Evolutionary conservation across 108 stramenopile species (phyloP), one percentile per base, ranked within the genome.

Genomic region (Schizochytrium sp.): DNA sequence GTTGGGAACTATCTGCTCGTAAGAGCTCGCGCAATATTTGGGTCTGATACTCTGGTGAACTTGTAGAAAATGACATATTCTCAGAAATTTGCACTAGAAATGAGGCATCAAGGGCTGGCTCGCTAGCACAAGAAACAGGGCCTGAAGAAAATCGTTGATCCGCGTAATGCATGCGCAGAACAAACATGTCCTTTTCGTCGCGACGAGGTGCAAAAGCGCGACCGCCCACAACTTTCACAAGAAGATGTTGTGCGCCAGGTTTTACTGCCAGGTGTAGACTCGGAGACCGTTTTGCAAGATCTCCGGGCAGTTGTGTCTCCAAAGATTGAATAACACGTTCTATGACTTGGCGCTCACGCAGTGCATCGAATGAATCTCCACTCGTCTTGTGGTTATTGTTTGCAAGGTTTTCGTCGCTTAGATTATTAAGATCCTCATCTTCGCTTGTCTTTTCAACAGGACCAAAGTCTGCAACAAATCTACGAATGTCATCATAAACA

Each of bases 401-500:
- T 28, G 28, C 28, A 28, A 28, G 28, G 28, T 28, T 28, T 28
- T 28, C 28, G 28, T 28, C 28, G 28, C 28, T 28, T 28, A 28
- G 28, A 28, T 28, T 28, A 28, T 28, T 28, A 19, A 60, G 59
- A n/a, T 60, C 59, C 59, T 60, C 19, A 60, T 60, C 59, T 28
- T 28, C 28, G 28, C 28, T 28, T 28, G 28, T 28, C n/a, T 53
- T 53, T 7, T 83, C 76, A 10, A 10, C 76, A 7, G 53, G 12
- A 0, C 76, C 76, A 38, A 69, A 44, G 64, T 38, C 64, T 10
- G 76, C 76, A 5, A 83, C 53, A 42, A 83, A 83, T 55, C 55
- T 55, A n/a, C 76, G 47, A 83, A 83, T 83, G 50, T 83, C 76
- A 17, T 83, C 76, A 42, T 83, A 83, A 2, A 83, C 76, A 2